phyloP scores from a whole-genome alignment of 2,329 filamentous ascomycete species.

The Elsinoe perseae region DNA sequence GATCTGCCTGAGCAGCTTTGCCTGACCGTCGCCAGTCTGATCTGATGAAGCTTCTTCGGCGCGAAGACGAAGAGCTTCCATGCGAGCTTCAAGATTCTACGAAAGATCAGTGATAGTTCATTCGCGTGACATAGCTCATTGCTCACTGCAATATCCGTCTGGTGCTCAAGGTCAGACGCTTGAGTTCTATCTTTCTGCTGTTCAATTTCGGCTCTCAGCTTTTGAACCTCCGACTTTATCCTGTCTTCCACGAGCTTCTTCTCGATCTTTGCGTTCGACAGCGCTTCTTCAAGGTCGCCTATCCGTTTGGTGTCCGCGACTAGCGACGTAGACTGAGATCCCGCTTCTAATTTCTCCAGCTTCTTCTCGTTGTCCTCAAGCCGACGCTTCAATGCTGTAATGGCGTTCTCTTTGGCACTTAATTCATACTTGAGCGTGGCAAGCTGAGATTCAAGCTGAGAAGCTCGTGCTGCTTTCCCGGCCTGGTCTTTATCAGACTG shows the following conservation, averaged over 20 bases:
- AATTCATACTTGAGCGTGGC: conserved; percentile 56
- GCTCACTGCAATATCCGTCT: conserved; percentile 59
- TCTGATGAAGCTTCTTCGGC: conserved; percentile 87
- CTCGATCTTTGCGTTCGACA: conserved; percentile 62
- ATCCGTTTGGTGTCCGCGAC: conserved; percentile 55
- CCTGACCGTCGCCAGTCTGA: conserved; percentile 71
- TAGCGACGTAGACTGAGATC: conserved; percentile 58
- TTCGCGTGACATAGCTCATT: background rate
- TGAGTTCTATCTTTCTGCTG: conserved; percentile 63
- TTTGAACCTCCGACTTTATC: conserved; percentile 58
- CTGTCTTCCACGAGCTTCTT: conserved; percentile 68
- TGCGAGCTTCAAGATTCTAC: conserved; percentile 72
- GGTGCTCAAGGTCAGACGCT: conserved; percentile 66
- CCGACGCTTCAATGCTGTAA: conserved; percentile 62
- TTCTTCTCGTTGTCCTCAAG: conserved; percentile 59
- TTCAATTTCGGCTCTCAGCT: conserved; percentile 64
- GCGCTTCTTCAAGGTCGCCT: conserved; percentile 53
- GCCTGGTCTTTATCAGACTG: conserved; percentile 48
- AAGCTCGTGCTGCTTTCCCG: conserved; percentile 47
- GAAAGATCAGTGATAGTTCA: conserved; percentile 25
- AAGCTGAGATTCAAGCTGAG: conserved; percentile 50
- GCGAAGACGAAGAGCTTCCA: conserved; percentile 76
- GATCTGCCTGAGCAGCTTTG: conserved; percentile 84
- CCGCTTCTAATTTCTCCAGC: conserved; percentile 58
- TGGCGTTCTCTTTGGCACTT: conserved; percentile 54